Evolutionary conservation across 306 rosid species (phyloP), one percentile per base, ranked within the genome.

Genomic region (Prunus kanzakura): DNA sequence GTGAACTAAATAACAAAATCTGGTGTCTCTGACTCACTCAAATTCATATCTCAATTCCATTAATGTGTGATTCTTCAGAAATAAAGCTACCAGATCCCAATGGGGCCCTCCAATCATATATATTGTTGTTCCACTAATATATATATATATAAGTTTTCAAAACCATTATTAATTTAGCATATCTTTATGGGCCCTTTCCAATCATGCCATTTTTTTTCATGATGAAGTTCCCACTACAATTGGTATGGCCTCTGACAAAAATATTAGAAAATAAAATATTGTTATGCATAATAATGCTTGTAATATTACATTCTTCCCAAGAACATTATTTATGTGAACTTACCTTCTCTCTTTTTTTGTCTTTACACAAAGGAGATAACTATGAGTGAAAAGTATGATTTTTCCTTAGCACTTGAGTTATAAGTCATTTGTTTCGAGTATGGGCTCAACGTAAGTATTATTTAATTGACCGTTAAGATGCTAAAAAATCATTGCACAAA

Each of bases 101-200:
- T n/a, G 68, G 69, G 75, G 23, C 41, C 75, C 51, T 77, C 75
- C 80, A 55, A 81, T 76, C 81, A 51, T 60, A 75, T 67, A 49
- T 46, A 23, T 30, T 15, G 38, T 41, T 52, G 16, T n/a, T n/a
- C 50, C 50, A 19, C 16, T 19, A 25, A 18, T 12, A 20, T 38
- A 14, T 49, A 57, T 20, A 25, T 25, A 25, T 25, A 2, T 25
- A 2, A 1, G 12, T 65, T 73, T 56, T 56, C 25, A 0, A 46
- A 30, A 30, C 32, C 35, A 22, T 16, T 0, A 62, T 60, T 73
- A 16, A 2, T 73, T 60, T 73, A 73, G 69, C 75, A 54, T 55
- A 73, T 79, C 82, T 56, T n/a, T 27, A 15, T 27, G 62, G 73
- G 35, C 22, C 73, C 52, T 52, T 66, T 65, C 55, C 66, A 64